phyloP scores from a whole-genome alignment of 345 rosid species.

The Salix arbutifolia region DNA sequence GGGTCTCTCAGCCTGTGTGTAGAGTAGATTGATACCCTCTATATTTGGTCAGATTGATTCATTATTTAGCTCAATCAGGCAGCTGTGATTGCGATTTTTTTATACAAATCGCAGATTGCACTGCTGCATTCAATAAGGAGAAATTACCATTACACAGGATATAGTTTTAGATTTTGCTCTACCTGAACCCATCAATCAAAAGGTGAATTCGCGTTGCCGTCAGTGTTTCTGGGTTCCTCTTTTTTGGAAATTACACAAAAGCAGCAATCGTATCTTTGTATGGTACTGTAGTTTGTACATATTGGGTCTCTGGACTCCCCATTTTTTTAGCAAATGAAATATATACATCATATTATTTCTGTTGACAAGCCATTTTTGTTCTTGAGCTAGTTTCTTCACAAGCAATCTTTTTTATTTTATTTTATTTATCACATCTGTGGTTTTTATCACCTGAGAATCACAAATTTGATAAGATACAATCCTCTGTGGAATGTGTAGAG shows the following conservation, averaged over 20 bases:
- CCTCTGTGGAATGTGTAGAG: too few species aligned
- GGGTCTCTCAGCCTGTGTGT: background rate
- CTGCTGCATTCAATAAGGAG: conserved; percentile 31
- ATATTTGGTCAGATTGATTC: conserved; percentile 24
- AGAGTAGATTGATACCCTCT: conserved; percentile 1
- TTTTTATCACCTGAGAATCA: too few species aligned
- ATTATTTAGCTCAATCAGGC: conserved; percentile 41
- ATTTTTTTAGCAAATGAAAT: background rate
- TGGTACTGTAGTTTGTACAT: background rate
- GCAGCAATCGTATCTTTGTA: background rate
- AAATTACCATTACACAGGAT: conserved; percentile 10
- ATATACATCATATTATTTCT: background rate
- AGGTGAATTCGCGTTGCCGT: conserved; percentile 10
- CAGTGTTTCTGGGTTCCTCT: background rate
- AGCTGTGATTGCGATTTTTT: conserved; percentile 34
- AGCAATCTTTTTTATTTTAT: background rate
- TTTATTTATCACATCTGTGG: too few species aligned
- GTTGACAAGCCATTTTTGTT: too few species aligned
- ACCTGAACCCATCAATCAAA: conserved; percentile 14
- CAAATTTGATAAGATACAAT: too few species aligned
- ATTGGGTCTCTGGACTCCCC: background rate
- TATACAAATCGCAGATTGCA: conserved; percentile 36
- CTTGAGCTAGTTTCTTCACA: background rate
- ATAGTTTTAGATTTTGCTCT: conserved; percentile 13
- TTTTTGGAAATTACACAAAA: conserved; percentile 5